These are phyloP conservation scores for Eimeria acervulina DNA, from an alignment of 169 alveolate species.

Conservation along the genomic window DNA sequence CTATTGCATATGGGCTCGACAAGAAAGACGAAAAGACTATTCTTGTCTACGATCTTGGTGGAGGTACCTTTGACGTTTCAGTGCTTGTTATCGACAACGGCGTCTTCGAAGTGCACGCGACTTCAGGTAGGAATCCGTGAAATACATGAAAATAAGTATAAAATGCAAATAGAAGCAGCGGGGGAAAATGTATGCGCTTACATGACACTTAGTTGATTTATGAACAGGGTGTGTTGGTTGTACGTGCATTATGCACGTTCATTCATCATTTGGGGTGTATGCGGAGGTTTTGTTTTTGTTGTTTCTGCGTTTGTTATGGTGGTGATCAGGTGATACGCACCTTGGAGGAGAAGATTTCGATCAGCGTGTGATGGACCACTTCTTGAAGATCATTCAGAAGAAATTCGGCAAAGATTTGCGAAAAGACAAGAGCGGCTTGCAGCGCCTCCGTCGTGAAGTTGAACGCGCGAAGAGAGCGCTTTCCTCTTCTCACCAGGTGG, in stretches of 20 bases:
- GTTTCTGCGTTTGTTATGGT: background rate
- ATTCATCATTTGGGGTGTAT: background rate
- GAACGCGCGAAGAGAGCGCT: constrained; percentile 98
- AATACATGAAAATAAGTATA: background rate
- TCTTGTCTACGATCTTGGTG: constrained; percentile 99
- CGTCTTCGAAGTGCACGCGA: constrained; percentile 98
- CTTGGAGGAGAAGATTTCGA: constrained; percentile 99
- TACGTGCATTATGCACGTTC: no score
- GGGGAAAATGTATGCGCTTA: no score
- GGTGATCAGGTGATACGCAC: constrained; percentile 95
- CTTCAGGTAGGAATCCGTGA: constrained; percentile 92
- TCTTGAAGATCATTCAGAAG: constrained; percentile 96
- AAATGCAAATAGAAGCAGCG: no score
- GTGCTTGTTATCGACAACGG: constrained; percentile 98
- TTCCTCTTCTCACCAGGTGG: constrained; percentile 93
- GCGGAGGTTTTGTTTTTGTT: background rate
- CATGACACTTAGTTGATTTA: no score
- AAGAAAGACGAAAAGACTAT: constrained; percentile 97
- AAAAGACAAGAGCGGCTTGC: constrained; percentile 97
- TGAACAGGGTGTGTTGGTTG: no score
- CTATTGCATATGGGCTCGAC: constrained; percentile 99
- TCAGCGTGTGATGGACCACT: constrained; percentile 98
- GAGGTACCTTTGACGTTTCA: constrained; percentile 99
- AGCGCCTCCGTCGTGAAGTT: constrained; percentile 98
- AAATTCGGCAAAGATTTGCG: constrained; percentile 96